Evolutionary conservation across 495 filamentous ascomycete species (phyloP).

Genomic region (Astrocystis sublimbata): DNA sequence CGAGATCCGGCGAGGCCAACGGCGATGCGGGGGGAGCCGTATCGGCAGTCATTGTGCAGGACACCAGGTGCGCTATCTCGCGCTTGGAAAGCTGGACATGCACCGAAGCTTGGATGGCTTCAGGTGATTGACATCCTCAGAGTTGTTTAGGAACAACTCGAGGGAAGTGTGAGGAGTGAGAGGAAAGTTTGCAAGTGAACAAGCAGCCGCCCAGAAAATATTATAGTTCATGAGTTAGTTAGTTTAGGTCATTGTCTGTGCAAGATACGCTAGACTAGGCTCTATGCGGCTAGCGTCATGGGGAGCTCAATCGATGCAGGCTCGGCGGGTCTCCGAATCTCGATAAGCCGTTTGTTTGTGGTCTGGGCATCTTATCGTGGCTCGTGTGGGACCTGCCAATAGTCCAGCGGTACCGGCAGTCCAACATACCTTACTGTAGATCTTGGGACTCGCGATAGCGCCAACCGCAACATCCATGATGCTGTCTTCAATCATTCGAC

Average conservation of each 20-base stretch:
- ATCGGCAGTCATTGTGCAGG: constrained; percentile 5
- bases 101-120: constrained; percentile 6
- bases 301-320: not conserved
- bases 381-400: not conserved
- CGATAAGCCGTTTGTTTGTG: constrained; percentile 9
- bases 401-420: not conserved
- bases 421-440: not conserved
- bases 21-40: constrained; percentile 10
- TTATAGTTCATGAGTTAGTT: constrained; percentile 1
- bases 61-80: not conserved
- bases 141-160: constrained; percentile 17
- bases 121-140: constrained; percentile 24
- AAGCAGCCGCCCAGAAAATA: constrained; percentile 12
- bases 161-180: constrained; percentile 8
- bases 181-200: constrained; percentile 3
- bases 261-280: not conserved
- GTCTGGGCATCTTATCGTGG: constrained; percentile 12
- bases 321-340: not conserved
- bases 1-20: constrained; percentile 19
- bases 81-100: not conserved
- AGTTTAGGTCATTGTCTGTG: too few species aligned
- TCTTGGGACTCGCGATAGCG: not conserved
- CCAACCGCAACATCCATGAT: not conserved
- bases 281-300: not conserved
- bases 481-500: not conserved